Evolutionary conservation across 2,329 filamentous ascomycete genomes (phyloP).

Genomic region (Beauveria sp.): DNA sequence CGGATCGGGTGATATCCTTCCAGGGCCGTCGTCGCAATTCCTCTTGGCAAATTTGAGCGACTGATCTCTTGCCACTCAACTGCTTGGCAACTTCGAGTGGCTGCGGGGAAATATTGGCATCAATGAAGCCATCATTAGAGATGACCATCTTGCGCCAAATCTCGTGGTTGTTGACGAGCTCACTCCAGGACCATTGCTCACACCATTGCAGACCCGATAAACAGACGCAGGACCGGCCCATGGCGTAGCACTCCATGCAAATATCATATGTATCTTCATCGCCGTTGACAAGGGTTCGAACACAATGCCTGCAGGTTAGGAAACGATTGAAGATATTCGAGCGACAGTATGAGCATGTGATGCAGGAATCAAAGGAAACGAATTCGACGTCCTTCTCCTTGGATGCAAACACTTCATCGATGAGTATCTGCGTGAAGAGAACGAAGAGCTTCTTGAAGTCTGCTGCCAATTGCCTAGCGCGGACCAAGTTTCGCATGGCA

Average conservation of each 20-base stretch:
- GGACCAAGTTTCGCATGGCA: slow-evolving; percentile 33
- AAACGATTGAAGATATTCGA: slow-evolving; percentile 98
- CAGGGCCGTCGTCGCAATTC: slow-evolving; percentile 74
- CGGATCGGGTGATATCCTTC: slow-evolving; percentile 67
- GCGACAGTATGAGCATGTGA: slow-evolving; percentile 92
- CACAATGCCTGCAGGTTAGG: slow-evolving; percentile 81
- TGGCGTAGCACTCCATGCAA: slow-evolving; percentile 97
- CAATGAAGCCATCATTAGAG: slow-evolving; percentile 59
- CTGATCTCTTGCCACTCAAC: slow-evolving; percentile 63
- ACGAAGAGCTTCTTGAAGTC: slow-evolving; percentile 78
- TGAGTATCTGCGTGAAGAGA: slow-evolving; percentile 69
- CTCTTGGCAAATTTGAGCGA: slow-evolving; percentile 91
- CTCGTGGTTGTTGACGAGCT: slow-evolving; percentile 72
- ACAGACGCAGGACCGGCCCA: slow-evolving; percentile 89
- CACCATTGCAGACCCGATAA: slow-evolving; percentile 82
- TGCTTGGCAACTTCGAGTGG: slow-evolving; percentile 64
- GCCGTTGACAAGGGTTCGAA: slow-evolving; percentile 56
- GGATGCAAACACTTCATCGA: slow-evolving; percentile 78
- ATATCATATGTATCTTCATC: slow-evolving; percentile 86
- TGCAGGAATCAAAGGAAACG: slow-evolving; percentile 77
- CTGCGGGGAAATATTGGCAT: slow-evolving; percentile 58
- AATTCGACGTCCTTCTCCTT: slow-evolving; percentile 67
- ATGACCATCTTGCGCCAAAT: slow-evolving; percentile 75
- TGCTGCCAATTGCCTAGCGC: slow-evolving; percentile 61
- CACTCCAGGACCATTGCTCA: slow-evolving; percentile 84